Evolutionary conservation across 2,329 filamentous ascomycete species (phyloP), one percentile per base, ranked within the genome.

Genomic region (Mariannaea sp.): DNA sequence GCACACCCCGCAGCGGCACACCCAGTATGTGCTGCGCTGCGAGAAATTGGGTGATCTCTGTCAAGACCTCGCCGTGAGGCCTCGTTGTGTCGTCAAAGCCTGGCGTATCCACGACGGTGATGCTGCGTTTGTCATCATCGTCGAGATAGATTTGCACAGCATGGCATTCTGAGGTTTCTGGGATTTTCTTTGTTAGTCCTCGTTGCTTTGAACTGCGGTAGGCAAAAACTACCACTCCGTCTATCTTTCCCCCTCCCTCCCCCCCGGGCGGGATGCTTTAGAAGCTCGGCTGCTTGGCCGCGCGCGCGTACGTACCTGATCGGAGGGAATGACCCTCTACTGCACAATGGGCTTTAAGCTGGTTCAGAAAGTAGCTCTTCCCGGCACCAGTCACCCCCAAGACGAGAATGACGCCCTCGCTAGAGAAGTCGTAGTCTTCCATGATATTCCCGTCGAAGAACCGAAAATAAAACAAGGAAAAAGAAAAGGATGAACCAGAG

Each of bases 1-100:
- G 16, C n/a, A 53, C 24, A 1, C 50, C 50, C 16, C 36, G 13
- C 5, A 53, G 50, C 4, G 36, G 36, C 14, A 53, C 8, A 2
- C 42, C 29, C 3, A 20, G 7, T 3, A 16, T 36, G 38, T 53
- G 44, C 17, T 46, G 42, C 3, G 27, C 41, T 5, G 36, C 29
- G 1, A 53, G 27, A 9, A 32, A 53, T 2, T 36, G 12, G 3
- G 50, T 36, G 22, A 53, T 48, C 14, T 53, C 43, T 1, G 33
- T 6, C 5, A 59, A 42, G 20, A 58, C 33, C 1, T 56, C 55
- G 1, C 19, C 36, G 17, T 55, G 42, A 7, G 38, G 36, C 14
- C 53, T 16, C 6, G 40, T 32, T 1, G 57, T 60, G 13, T 58
- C 57, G n/a, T 60, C 49, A n/a, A 58, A 60, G 1, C 52, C 57